Base-by-base conservation (phyloP, 2,329 filamentous ascomycete species). In the Lachnellula hyalina region DNA sequence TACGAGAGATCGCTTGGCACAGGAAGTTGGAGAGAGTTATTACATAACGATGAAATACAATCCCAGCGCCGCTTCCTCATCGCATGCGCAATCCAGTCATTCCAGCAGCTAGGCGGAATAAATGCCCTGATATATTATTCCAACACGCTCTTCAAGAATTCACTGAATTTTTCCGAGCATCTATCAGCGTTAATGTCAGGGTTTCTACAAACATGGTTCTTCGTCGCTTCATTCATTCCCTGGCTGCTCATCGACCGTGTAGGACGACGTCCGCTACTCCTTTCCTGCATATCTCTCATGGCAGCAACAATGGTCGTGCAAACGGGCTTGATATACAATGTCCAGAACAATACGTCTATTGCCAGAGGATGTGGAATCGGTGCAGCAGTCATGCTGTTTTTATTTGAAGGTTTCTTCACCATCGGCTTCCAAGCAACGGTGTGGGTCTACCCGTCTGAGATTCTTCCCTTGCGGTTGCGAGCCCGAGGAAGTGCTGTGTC, bases 251-350 rank as follows among this genome's bases (percentile, higher is more conserved):
- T 78, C 48, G 75, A 78, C 69, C 78, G 83, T 1, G 77, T 85
- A 1, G 85, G 85, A 6, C 82, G 87, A 25, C 78, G 86, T 14
- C 81, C 82, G 63, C 77, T 90, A 56, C 87, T 90, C 79, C 71
- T 90, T 9, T 73, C 71, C 53, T 74, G 74, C 52, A 70, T 75
- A 41, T 68, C 64, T 9, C 36, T 74, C 6, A 75, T 74, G 72
- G 69, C 72, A 1, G 65, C 63, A 0, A 72, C 71, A 12, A 74
- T 76, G 73, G 70, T 69, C 2, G 65, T 75, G 0, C 72, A 74
- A 51, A 68, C 72, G 6, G 71, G 63, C 0, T 63, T 75, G 17
- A 72, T 75, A 47, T 74, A 72, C 55, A 71, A 75, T 44, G 71
- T 74, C 2, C 61, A 74, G 38, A 62, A 72, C 51, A 57, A 65